Base-by-base conservation (phyloP, 2,329 filamentous ascomycete species). In the Pestalotiopsis sp. region DNA sequence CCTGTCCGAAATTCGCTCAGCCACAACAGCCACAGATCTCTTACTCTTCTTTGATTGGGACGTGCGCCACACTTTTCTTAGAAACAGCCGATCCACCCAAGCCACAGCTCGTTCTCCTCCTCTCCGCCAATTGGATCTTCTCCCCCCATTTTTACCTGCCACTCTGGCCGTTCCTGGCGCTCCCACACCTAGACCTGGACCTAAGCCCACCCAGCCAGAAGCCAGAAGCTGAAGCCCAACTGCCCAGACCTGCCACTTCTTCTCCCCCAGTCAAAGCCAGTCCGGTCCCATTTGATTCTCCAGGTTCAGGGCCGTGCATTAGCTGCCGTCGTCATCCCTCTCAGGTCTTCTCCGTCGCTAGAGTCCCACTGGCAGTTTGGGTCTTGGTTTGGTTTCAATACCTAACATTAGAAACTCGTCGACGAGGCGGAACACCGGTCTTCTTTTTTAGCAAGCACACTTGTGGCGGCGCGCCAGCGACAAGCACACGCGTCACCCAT, bases 1-100 rank as follows among this genome's bases (percentile, higher is more conserved):
- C 70, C 68, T 68, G 64, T 65, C 69, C 66, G n/a, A 27, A 52
- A 60, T 66, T 3, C n/a, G 27, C n/a, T 57, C 36, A 66, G 25
- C 63, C 31, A 25, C 41, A 5, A 31, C 39, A 25, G 62, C 62
- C 63, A 57, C 63, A 62, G 7, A 52, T 52, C 7, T n/a, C 17
- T 52, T 20, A 9, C 31, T 27, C 4, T 27, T 17, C 17, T 7
- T 17, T 14, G 14, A 7, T 11, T n/a, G 9, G 11, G 20, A 52
- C 20, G 3, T 52, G 17, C 17, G 45, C 45, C 45, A 52, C 45
- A 52, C 14, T 23, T 12, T n/a, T 3, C 17, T 20, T 52, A 52
- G 17, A 3, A 52, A 20, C 20, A n/a, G 2, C 4, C 11, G 45
- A 52, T n/a, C 45, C 17, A 52, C n/a, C 45, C 17, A 52, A 17